Conservation (phyloP, 192 early-diverging fungal genomes). For the Irineochytrium annulatum region DNA sequence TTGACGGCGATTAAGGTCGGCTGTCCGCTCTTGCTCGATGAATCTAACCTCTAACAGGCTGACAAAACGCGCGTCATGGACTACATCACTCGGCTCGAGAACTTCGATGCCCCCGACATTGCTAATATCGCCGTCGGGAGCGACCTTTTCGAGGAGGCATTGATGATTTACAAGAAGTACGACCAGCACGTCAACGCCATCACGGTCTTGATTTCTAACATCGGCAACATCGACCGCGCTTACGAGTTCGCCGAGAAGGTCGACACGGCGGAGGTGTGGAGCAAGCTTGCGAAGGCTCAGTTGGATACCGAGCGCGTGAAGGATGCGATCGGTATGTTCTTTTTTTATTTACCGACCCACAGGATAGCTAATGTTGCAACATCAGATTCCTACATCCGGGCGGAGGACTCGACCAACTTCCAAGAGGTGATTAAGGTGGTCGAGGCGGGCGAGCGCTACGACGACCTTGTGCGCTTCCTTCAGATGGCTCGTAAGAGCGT, state of each 20-base stretch:
- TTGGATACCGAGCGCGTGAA: conserved; percentile 83
- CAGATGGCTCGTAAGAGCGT: conserved; percentile 93
- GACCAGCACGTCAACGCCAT: conserved; percentile 85
- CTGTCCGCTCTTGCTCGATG: conserved; percentile 1
- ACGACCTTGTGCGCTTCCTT: conserved; percentile 91
- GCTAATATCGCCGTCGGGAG: conserved; percentile 89
- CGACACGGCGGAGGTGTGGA: conserved; percentile 92
- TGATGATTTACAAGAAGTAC: conserved; percentile 92
- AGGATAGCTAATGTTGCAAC: not conserved
- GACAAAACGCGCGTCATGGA: conserved; percentile 90
- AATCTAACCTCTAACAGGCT: conserved; percentile 51
- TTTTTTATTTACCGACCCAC: conserved; percentile 2
- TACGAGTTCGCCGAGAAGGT: conserved; percentile 92
- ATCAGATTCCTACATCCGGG: conserved; percentile 92
- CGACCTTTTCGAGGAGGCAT: conserved; percentile 93
- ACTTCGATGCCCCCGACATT: conserved; percentile 97
- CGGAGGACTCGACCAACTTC: conserved; percentile 86
- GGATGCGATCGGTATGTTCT: conserved; percentile 74
- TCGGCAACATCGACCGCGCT: conserved; percentile 91
- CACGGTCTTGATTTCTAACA: conserved; percentile 87
- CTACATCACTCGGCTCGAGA: conserved; percentile 89
- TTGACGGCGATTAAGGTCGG: conserved; percentile 87
- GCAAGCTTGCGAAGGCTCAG: conserved; percentile 91
- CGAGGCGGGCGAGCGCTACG: conserved; percentile 79
- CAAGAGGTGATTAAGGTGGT: conserved; percentile 83